Evolutionary conservation across 202 grass and related monocot species (phyloP), one percentile per base, ranked within the genome.

Genomic region (Carex arenaria): DNA sequence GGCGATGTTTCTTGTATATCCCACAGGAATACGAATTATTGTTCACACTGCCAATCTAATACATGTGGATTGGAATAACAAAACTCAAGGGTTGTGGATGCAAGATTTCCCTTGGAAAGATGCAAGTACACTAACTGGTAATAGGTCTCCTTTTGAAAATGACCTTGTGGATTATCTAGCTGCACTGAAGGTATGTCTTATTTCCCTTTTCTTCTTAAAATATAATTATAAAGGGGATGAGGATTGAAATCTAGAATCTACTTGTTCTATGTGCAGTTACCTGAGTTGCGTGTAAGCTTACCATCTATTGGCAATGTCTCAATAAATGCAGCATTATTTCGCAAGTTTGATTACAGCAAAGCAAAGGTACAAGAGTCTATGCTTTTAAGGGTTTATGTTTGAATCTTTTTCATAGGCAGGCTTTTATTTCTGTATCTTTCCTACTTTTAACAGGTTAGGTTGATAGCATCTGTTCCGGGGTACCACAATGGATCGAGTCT

Each of bases 101-200:
- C 95, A 98, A 93, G 95, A 95, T 86, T 98, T 98, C 49, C 95
- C 95, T 32, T 93, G 89, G 92, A 95, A 95, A 87, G 90, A 93
- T 80, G 26, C 72, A 86, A 88, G 80, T 42, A 80, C 11, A 32
- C 14, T 85, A 87, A 56, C 5, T 12, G 90, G 62, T 74, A 92
- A 67, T 64, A 87, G 77, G 26, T 76, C 64, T 89, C 68, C 86
- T 65, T 98, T 98, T 80, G 92, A 95, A 59, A 93, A 92, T 43
- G 95, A 98, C 68, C 67, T 98, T 18, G 88, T 93, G 53, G 92
- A 95, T 79, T 98, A 98, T 95, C 95, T 98, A 38, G 77, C 83
- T 70, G 59, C 87, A 64, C 80, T 98, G 57, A 98, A 98, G 95
- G 95, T 98, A 83, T 17, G 2, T 86, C n/a, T 84, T 68, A 78